Percentiles rank a stretch among this genome's conserved stretches.
Conservation (phyloP, 176 grass and related monocot genomes). For the Chrysopogon serrulatus region DNA sequence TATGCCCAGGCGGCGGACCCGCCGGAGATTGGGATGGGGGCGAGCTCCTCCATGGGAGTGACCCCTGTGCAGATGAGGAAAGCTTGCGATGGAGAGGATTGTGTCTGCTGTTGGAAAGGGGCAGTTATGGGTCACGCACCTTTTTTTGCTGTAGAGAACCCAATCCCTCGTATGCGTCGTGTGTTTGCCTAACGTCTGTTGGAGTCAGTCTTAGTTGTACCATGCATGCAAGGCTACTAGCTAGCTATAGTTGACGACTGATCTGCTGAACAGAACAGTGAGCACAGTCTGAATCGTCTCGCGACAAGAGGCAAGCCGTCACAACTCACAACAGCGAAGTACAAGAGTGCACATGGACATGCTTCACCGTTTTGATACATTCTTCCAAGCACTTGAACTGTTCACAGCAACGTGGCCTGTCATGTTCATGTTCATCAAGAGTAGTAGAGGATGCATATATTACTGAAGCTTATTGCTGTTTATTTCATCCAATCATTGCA, state of each 20-base stretch:
- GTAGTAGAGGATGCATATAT: neutral
- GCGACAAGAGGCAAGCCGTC: neutral
- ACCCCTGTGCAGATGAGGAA: too few species aligned
- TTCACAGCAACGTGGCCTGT: neutral
- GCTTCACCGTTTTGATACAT: neutral
- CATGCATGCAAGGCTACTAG: too few species aligned
- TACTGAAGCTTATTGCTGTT: neutral
- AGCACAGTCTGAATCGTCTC: neutral
- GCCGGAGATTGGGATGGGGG: too few species aligned
- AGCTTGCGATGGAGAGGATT: too few species aligned
- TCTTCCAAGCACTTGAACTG: neutral
- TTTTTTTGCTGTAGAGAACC: too few species aligned
- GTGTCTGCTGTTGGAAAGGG: too few species aligned
- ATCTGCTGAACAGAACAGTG: neutral
- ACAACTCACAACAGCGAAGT: neutral
- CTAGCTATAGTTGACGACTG: neutral
- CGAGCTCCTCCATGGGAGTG: too few species aligned
- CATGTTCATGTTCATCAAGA: neutral
- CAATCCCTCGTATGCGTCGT: too few species aligned
- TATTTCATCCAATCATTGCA: neutral
- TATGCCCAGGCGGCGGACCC: too few species aligned
- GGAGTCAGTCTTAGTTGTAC: too few species aligned
- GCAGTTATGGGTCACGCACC: too few species aligned
- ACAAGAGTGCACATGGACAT: neutral
- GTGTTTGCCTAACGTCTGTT: too few species aligned